Base-by-base conservation (phyloP, 345 rosid species). In the Carallia brachiata region DNA sequence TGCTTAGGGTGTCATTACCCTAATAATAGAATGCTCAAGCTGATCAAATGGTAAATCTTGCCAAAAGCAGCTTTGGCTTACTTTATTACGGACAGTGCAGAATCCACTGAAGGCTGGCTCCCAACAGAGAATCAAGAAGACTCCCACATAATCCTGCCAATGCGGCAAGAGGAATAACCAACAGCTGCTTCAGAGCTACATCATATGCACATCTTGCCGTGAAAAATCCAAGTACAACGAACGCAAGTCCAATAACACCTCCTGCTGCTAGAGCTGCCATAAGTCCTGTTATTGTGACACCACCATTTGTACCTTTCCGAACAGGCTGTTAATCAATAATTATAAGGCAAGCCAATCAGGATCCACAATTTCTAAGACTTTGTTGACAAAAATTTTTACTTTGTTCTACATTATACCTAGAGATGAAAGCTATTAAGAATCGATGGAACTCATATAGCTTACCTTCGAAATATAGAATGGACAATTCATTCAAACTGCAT, bases 21-120 rank as follows among this genome's bases (percentile, higher is more conserved):
- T n/a, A 16, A 28, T 6, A 34, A 37, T 9, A 9, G 34, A 10
- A 52, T 7, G 40, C 53, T 9, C 0, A 7, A 9, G 40, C 58
- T 12, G 4, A 65, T 36, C 37, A 9, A 2, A 36, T 6, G 18
- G 47, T 18, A 66, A 48, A 70, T 68, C 23, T 16, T 19, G 9
- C 18, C 6, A 66, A 60, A 62, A 70, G 62, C 17, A 53, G 12
- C 12, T 47, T 6, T 4, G 54, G 66, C 79, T 81, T 80, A 91
- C 97, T 87, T 90, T 95, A 62, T 89, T 90, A 31, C 97, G 90
- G 63, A 95, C 87, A n/a, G 88, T 77, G 76, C 99, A 95, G 84
- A 85, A 92, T 34, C 99, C 99, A 72, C 99, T 95, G 97, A 28
- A 95, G 70, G 10, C 93, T 95, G 56, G 99, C 99, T 77, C 99